A percentile compares a stretch with the other conserved stretches of the same genome.
phyloP scores from a whole-genome alignment of 2,329 filamentous ascomycete genomes.

The Sporothrix mexicana region DNA sequence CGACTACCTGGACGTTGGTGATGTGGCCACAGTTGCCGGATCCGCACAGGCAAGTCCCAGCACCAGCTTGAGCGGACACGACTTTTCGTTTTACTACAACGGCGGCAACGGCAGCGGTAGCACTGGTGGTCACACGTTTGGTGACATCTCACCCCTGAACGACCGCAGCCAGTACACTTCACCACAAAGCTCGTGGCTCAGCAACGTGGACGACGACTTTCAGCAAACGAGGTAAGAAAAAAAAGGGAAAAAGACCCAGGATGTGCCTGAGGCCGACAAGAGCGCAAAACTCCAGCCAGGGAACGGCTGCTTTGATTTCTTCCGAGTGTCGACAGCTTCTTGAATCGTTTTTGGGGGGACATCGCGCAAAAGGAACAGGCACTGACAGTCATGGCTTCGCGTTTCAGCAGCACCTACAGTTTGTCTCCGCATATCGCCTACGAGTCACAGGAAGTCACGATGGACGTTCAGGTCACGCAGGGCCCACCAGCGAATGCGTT shows the following conservation, averaged over 20 bases:
- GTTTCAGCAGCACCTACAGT: not conserved
- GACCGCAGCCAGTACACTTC: not conserved
- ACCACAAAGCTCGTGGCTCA: not conserved
- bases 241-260: not conserved
- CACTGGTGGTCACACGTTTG: not conserved
- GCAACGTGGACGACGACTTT: not conserved
- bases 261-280: no score
- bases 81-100: not conserved
- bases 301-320: no score
- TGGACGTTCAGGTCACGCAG: not conserved
- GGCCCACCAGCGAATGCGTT: not conserved
- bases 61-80: not conserved
- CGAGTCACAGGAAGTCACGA: not conserved
- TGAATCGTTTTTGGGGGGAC: no score
- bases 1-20: not conserved
- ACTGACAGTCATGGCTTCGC: not conserved
- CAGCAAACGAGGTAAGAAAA: not conserved
- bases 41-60: constrained; percentile 17
- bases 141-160: not conserved
- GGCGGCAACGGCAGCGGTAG: constrained; percentile 2
- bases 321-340: no score
- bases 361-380: no score
- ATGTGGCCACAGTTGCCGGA: not conserved
- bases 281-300: no score
- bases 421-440: not conserved